These are phyloP conservation scores for Ascochyta koolunga DNA, from an alignment of 2,329 filamentous ascomycete species.

Conservation along the genomic window DNA sequence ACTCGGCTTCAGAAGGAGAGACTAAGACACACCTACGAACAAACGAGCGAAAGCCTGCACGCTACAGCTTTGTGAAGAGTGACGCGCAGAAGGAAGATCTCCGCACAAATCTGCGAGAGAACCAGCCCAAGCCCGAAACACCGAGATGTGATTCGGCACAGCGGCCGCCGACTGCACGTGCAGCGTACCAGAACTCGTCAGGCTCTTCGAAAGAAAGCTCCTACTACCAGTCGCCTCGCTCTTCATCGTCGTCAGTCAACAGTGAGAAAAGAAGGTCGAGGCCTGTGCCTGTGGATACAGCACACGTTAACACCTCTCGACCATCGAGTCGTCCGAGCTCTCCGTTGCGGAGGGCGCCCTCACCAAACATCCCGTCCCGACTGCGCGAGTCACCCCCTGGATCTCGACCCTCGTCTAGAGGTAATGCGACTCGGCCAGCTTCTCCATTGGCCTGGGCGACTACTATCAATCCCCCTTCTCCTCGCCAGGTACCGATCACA, in stretches of 20 bases:
- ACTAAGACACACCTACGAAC: conserved; percentile 36
- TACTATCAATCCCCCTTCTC: conserved; percentile 24
- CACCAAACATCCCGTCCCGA: conserved; percentile 38
- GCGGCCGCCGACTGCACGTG: conserved; percentile 22
- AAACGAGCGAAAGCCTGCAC: conserved; percentile 40
- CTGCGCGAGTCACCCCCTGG: conserved; percentile 30
- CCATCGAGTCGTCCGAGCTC: conserved; percentile 35
- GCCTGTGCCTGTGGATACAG: conserved; percentile 28
- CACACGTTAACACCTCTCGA: conserved; percentile 23
- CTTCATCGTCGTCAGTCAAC: conserved; percentile 40
- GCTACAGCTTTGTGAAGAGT: conserved; percentile 49
- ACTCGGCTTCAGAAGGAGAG: conserved; percentile 37
- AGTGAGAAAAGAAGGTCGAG: conserved; percentile 22
- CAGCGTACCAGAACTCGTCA: conserved; percentile 26
- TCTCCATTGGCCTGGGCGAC: conserved; percentile 35
- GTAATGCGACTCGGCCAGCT: conserved; percentile 26
- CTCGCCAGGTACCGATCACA: conserved; percentile 27
- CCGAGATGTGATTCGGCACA: conserved; percentile 25
- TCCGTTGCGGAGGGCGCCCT: conserved; percentile 29
- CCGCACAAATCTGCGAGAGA: conserved; percentile 32
- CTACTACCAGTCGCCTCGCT: conserved; percentile 37
- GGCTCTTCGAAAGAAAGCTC: conserved; percentile 32
- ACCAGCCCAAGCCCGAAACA: conserved; percentile 22
- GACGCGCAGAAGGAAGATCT: conserved; percentile 45
- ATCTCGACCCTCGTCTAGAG: conserved; percentile 39